Percentiles rank a stretch among this genome's conserved stretches.
Evolutionary conservation across 192 early-diverging fungal species (phyloP).

Genomic region (Coemansia sp.): DNA sequence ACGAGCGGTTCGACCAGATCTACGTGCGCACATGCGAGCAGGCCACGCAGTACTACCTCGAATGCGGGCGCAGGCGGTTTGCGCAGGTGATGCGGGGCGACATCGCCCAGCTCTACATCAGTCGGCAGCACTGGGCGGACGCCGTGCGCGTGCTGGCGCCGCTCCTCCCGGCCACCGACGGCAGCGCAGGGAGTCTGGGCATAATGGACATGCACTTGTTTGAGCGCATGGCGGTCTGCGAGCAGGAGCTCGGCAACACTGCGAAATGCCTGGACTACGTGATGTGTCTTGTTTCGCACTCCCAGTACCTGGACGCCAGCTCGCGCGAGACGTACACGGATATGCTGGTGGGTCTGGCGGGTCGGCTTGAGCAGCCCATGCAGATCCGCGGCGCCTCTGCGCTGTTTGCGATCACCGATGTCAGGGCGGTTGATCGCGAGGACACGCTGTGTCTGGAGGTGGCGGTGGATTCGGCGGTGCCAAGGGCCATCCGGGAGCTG

Average conservation of each 20-base stretch:
- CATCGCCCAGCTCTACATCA: conserved; percentile 39
- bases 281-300: conserved; percentile 20
- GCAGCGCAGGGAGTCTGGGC: not conserved
- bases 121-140: conserved; percentile 34
- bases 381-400: not conserved
- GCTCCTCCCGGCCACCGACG: conserved; percentile 14
- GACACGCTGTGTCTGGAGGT: conserved; percentile 12
- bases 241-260: conserved; percentile 25
- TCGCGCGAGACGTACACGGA: conserved; percentile 12
- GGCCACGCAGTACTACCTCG: conserved; percentile 52
- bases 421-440: not conserved
- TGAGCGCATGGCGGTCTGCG: conserved; percentile 38
- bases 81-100: conserved; percentile 46
- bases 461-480: conserved; percentile 11
- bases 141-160: conserved; percentile 31
- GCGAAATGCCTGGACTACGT: conserved; percentile 18
- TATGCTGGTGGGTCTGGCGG: conserved; percentile 23
- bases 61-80: conserved; percentile 44
- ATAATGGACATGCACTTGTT: conserved; percentile 25
- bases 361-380: not conserved
- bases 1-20: conserved; percentile 52
- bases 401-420: conserved; percentile 18
- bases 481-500: not conserved
- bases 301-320: conserved; percentile 11
- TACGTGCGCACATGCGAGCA: conserved; percentile 51